A percentile compares a stretch with the other conserved stretches of the same genome.
Evolutionary conservation across 345 rosid genomes (phyloP).

Genomic region (Raphanus raphanistrum): DNA sequence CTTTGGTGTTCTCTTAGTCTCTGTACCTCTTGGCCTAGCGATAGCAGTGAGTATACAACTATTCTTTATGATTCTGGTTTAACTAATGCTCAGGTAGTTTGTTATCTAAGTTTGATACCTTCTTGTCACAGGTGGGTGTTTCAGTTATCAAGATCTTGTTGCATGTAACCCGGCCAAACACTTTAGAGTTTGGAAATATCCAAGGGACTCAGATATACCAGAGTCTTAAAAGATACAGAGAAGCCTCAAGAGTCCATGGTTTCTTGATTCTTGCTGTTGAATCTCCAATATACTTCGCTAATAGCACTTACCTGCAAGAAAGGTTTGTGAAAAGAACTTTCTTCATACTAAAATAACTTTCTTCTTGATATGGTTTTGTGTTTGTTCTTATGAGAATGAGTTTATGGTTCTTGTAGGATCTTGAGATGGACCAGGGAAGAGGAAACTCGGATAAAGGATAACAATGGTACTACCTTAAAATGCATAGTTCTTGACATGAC

Average conservation of each 20-base stretch:
- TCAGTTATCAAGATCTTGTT: constrained; percentile 82
- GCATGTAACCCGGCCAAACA: constrained; percentile 88
- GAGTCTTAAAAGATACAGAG: constrained; percentile 63
- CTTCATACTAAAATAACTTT: neutral
- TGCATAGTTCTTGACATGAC: constrained; percentile 87
- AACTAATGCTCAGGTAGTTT: constrained; percentile 21
- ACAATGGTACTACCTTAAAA: constrained; percentile 50
- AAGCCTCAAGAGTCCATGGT: constrained; percentile 69
- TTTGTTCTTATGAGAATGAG: constrained; percentile 2
- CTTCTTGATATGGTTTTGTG: constrained; percentile 2
- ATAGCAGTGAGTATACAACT: constrained; percentile 63
- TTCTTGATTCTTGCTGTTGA: constrained; percentile 76
- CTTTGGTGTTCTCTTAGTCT: constrained; percentile 89
- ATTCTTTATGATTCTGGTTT: neutral
- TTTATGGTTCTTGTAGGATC: constrained; percentile 52
- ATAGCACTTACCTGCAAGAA: constrained; percentile 85
- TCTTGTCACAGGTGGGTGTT: constrained; percentile 76
- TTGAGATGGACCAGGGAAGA: constrained; percentile 87
- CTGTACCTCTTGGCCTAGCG: constrained; percentile 87
- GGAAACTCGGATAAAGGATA: constrained; percentile 65
- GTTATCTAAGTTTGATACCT: constrained; percentile 53
- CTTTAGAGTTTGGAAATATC: constrained; percentile 69
- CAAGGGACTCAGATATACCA: constrained; percentile 77
- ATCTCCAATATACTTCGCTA: constrained; percentile 89
- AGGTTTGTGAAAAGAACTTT: constrained; percentile 47